phyloP scores from a whole-genome alignment of 75 land plant genomes.

The Azolla pinnata region DNA sequence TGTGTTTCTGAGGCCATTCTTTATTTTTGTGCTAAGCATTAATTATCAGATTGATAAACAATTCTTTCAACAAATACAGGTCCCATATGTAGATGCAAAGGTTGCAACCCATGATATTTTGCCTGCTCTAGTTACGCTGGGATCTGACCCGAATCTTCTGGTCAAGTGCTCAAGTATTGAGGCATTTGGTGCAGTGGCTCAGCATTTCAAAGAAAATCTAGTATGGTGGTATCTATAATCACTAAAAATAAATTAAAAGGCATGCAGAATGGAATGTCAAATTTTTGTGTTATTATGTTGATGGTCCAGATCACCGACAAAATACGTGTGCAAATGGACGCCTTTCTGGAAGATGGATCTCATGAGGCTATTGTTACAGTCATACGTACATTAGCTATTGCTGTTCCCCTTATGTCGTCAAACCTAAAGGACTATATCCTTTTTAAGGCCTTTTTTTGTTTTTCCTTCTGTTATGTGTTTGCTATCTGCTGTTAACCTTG shows the following conservation, averaged over 20 bases:
- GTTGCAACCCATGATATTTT: conserved; percentile 71
- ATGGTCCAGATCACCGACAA: conserved; percentile 78
- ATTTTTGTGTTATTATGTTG: conserved; percentile 1
- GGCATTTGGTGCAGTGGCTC: conserved; percentile 93
- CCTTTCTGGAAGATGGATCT: conserved; percentile 94
- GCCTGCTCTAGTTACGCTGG: conserved; percentile 91
- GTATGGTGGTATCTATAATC: conserved; percentile 24
- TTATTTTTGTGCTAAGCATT: neutral
- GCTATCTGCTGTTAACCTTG: conserved; percentile 22
- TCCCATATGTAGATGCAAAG: conserved; percentile 65
- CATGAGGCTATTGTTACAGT: conserved; percentile 87
- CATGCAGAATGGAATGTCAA: too few species aligned
- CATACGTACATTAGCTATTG: conserved; percentile 65
- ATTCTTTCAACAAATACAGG: conserved; percentile 26
- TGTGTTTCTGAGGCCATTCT: neutral
- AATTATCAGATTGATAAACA: neutral
- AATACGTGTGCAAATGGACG: conserved; percentile 93
- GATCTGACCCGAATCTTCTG: conserved; percentile 84
- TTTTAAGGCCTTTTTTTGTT: neutral
- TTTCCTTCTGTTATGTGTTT: neutral
- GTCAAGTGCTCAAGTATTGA: conserved; percentile 91
- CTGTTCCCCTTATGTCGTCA: conserved; percentile 77
- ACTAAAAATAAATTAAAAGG: neutral
- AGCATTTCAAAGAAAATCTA: conserved; percentile 90
- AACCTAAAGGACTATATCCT: conserved; percentile 94